phyloP scores from a whole-genome alignment of 441 rosid genomes.

The Adansonia madagascariensis region DNA sequence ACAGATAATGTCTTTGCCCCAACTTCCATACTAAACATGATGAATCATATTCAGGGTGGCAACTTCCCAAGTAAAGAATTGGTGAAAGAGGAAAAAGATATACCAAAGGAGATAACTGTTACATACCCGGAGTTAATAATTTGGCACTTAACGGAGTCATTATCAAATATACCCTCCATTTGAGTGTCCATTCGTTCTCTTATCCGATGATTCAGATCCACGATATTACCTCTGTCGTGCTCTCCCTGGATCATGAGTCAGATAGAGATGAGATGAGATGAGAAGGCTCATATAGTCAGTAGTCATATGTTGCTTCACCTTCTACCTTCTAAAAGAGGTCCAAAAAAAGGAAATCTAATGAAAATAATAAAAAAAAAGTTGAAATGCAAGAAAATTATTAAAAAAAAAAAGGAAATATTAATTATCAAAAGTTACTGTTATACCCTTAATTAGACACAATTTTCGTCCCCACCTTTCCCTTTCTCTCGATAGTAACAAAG shows the following conservation, averaged over 20 bases:
- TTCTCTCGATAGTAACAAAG: too few relatives aligned
- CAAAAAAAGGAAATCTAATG: too few relatives aligned
- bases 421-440: too few relatives aligned
- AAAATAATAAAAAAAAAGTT: too few relatives aligned
- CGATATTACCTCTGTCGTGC: conserved; percentile 85
- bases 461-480: too few relatives aligned
- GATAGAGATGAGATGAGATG: too few relatives aligned
- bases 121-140: conserved; percentile 80
- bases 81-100: background rate
- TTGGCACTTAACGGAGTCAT: conserved; percentile 90
- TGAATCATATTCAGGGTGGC: too few relatives aligned
- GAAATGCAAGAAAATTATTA: too few relatives aligned
- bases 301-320: background rate
- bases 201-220: conserved; percentile 72
- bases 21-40: background rate
- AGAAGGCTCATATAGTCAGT: too few relatives aligned
- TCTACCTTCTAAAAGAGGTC: background rate
- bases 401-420: too few relatives aligned
- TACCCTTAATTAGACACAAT: too few relatives aligned
- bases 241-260: conserved; percentile 58
- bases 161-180: conserved; percentile 65
- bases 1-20: background rate
- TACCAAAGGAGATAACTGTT: background rate
- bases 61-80: background rate
- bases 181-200: conserved; percentile 66